Conservation (phyloP, 768 basidiomycete species). For the Amanita muscaria region DNA sequence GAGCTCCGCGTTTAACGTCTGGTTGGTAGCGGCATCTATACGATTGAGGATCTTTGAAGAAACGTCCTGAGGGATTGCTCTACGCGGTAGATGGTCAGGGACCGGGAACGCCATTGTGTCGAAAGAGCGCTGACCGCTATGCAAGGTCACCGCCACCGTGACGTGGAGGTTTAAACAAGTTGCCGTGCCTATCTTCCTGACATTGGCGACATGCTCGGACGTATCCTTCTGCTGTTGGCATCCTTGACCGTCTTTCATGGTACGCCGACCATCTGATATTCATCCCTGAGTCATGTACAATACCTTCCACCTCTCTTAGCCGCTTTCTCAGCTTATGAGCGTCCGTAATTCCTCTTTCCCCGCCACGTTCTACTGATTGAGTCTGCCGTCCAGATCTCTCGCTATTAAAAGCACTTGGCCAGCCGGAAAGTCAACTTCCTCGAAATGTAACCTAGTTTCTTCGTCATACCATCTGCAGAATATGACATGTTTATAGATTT, state of each 20-base stretch:
- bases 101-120: slow-evolving; percentile 62
- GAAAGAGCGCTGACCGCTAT: slow-evolving; percentile 7
- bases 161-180: slow-evolving; percentile 9
- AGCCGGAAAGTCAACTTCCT: slow-evolving; percentile 60
- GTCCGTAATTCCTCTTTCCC: slow-evolving; percentile 30
- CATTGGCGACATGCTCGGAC: slow-evolving; percentile 33
- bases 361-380: slow-evolving; percentile 4
- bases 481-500: slow-evolving; percentile 36
- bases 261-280: slow-evolving; percentile 21
- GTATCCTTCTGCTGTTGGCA: slow-evolving; percentile 36
- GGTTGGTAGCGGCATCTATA: slow-evolving; percentile 51
- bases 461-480: neutral
- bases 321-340: slow-evolving; percentile 75
- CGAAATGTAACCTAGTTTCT: slow-evolving; percentile 39
- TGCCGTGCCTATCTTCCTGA: no score
- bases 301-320: slow-evolving; percentile 38
- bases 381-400: slow-evolving; percentile 57
- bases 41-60: slow-evolving; percentile 65
- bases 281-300: slow-evolving; percentile 6
- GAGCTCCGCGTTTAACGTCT: slow-evolving; percentile 49
- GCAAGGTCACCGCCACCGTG: slow-evolving; percentile 3
- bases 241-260: slow-evolving; percentile 46
- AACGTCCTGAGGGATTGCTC: slow-evolving; percentile 49
- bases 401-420: slow-evolving; percentile 64
- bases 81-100: slow-evolving; percentile 65